Evolutionary conservation across 23 red algal genomes (phyloP), one percentile per base, ranked within the genome.

Genomic region (Gracilaria gracilis): DNA sequence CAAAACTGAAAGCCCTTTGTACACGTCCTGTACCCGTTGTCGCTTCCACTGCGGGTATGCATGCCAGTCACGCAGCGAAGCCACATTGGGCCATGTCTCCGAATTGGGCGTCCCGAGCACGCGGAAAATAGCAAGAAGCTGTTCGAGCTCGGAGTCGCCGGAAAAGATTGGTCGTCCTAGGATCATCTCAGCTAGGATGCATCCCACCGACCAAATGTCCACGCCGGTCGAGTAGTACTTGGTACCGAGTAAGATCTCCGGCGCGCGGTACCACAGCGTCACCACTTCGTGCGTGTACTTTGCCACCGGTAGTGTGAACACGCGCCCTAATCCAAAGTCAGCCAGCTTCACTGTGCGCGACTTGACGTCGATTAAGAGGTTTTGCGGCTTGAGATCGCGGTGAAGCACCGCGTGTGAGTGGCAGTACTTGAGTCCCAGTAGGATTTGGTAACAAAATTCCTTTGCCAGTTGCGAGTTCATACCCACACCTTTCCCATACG

Each of bases 201-300:
- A 98, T 14, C 97, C 97, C 38, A 96, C 92, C 31, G 80, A 89
- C 97, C 97, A 98, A 33, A 93, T 93, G 81, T 98, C 97, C 23
- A 98, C 94, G 48, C 67, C 92, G 11, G 97, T 98, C 31, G 93
- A 98, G 89, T 98, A 98, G 89, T 88, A 96, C 53, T 87, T 83
- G 17, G 93, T 93, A 38, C 97, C 97, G 39, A 98, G 91, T 16
- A 98, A 61, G 12, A 98, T 96, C 85, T 98, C 97, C 28, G 97
- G 97, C 39, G 97, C 97, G 53, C 97, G 76, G 79, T 98, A 98
- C 97, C 97, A 98, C 83, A 98, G 49, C 44, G 97, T 98, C n/a
- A 98, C 93, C n/a, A 98, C 93, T 83, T 98, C 97, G 85, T 98
- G 97, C 23, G 97, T 98, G 91, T 98, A 98, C 88, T 95, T 98